Evolutionary conservation across 495 filamentous ascomycete genomes (phyloP), one percentile per base, ranked within the genome.

Genomic region (Oidiodendron maius): DNA sequence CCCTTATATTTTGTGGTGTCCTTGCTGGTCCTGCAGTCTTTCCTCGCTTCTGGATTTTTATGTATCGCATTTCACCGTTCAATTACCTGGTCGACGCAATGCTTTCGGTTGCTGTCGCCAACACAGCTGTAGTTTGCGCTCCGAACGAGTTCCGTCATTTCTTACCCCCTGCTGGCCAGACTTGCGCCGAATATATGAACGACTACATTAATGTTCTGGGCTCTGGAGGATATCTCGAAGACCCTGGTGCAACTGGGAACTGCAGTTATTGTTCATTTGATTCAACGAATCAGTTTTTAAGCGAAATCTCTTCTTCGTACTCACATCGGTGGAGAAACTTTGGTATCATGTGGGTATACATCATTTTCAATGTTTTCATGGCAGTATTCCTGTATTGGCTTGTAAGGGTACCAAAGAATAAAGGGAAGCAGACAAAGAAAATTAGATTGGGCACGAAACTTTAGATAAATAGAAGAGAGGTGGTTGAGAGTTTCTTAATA

Each of bases 21-120:
- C 74, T 90, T 46, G 77, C 80, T 41, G 71, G 58, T 28, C 78
- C 83, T 2, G 52, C 64, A 2, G 67, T 61, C 3, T 64, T 88
- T 36, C 84, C 84, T 3, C 56, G 75, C 12, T 89, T 89, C 71
- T 91, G 86, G 86, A 84, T 84, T 54, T 89, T 89, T 71, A 85
- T 90, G 81, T 87, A 89, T 61, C 82, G 82, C 24, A 67, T 84
- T 41, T 84, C 81, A 4, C 86, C 87, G 4, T 82, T 89, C 36
- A 80, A 76, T 1, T 85, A 82, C 70, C 46, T 86, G 1, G 75
- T 88, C 11, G 71, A 69, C 21, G 75, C 72, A 8, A 77, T 89
- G 61, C 51, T 89, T 8, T 75, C 81, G 0, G 70, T 70, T 0
- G 77, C 68, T 1, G 56, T 90, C 3, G 71, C 77, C 13, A 79